phyloP scores from a whole-genome alignment of 805 yeast genomes.

The Debaryomyces hansenii region DNA sequence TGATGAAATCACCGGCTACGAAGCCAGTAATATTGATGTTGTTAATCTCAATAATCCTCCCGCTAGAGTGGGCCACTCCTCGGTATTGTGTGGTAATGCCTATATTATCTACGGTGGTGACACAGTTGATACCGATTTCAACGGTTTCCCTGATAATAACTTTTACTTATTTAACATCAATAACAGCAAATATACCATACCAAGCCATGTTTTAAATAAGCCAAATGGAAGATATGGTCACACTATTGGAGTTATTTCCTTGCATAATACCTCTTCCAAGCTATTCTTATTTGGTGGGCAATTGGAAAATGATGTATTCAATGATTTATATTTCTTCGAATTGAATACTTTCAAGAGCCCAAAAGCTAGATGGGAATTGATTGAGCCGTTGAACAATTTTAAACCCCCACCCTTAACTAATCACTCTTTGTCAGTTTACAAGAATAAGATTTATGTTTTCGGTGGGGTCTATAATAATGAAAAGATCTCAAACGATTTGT shows the following conservation, averaged over 20 bases:
- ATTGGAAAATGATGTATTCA: slow-evolving; percentile 76
- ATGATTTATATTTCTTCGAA: slow-evolving; percentile 85
- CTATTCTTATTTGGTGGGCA: slow-evolving; percentile 95
- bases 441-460: slow-evolving; percentile 77
- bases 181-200: slow-evolving; percentile 44
- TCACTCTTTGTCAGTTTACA: slow-evolving; percentile 83
- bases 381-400: slow-evolving; percentile 50
- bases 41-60: slow-evolving; percentile 83
- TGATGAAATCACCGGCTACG: slow-evolving; percentile 21
- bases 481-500: slow-evolving; percentile 70
- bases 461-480: slow-evolving; percentile 83
- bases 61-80: slow-evolving; percentile 95
- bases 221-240: slow-evolving; percentile 97
- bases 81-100: slow-evolving; percentile 91
- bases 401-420: slow-evolving; percentile 84
- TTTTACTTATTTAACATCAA: slow-evolving; percentile 75
- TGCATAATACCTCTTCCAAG: slow-evolving; percentile 43
- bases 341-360: slow-evolving; percentile 82
- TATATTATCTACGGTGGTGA: slow-evolving; percentile 96
- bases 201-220: slow-evolving; percentile 48
- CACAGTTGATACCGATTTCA: slow-evolving; percentile 75
- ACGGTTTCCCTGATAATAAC: slow-evolving; percentile 83
- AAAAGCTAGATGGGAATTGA: slow-evolving; percentile 78
- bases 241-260: slow-evolving; percentile 73
- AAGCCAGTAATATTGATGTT: slow-evolving; percentile 34